phyloP scores from a whole-genome alignment of 2,329 filamentous ascomycete species.

The Fusarium armeniacum region DNA sequence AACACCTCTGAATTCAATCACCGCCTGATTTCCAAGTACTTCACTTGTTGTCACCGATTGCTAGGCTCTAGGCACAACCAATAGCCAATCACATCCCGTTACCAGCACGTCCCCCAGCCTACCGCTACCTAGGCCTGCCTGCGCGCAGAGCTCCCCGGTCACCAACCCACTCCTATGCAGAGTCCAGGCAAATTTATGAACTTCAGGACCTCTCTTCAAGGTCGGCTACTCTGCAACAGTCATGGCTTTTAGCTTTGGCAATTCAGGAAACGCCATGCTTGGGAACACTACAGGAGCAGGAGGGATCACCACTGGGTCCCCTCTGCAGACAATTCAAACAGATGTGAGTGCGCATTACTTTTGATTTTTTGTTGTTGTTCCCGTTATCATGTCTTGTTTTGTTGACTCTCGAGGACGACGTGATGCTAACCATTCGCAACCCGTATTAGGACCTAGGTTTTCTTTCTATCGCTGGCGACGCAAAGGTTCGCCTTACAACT shows the following conservation, averaged over 20 bases:
- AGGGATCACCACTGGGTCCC: slow-evolving; percentile 65
- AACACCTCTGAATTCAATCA: slow-evolving; percentile 5
- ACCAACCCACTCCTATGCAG: slow-evolving; percentile 44
- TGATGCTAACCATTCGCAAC: slow-evolving; percentile 44
- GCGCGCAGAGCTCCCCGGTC: slow-evolving; percentile 43
- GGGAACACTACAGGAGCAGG: slow-evolving; percentile 58
- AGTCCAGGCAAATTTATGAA: slow-evolving; percentile 49
- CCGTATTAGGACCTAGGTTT: slow-evolving; percentile 78
- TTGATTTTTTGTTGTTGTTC: neutral
- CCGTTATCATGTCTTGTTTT: slow-evolving; percentile 27
- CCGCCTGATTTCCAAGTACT: slow-evolving; percentile 15
- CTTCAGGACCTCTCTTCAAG: slow-evolving; percentile 45
- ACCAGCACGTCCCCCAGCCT: slow-evolving; percentile 46
- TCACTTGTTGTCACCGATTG: slow-evolving; percentile 12
- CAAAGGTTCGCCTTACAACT: slow-evolving; percentile 84
- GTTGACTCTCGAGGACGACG: slow-evolving; percentile 26
- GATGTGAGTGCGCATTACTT: slow-evolving; percentile 69
- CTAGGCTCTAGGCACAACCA: slow-evolving; percentile 20
- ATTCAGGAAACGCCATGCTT: slow-evolving; percentile 60
- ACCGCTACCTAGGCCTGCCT: slow-evolving; percentile 38
- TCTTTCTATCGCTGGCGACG: slow-evolving; percentile 81
- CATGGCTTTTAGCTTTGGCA: slow-evolving; percentile 77
- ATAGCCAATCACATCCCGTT: slow-evolving; percentile 43
- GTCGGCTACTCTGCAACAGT: slow-evolving; percentile 57
- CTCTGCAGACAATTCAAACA: slow-evolving; percentile 83